A percentile compares a stretch with the other conserved stretches of the same genome.
Conservation (phyloP, 78 protist genomes). For the Corallochytrium limacisporum region DNA sequence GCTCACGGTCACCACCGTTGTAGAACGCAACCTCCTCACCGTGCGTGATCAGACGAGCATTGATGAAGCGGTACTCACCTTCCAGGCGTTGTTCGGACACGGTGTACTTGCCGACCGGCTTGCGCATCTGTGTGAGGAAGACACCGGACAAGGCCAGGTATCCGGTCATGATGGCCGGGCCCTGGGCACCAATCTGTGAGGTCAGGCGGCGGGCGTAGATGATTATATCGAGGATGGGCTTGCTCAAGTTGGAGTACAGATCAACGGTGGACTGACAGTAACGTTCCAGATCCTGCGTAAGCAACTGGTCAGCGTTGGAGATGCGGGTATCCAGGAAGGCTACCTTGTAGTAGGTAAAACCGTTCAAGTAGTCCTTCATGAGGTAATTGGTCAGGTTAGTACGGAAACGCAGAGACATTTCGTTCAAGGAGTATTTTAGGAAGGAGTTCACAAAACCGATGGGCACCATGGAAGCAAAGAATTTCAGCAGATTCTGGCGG, state of each 20-base stretch:
- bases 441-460: slow-evolving; percentile 3
- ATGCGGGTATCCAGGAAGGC: slow-evolving; percentile 14
- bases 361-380: not conserved
- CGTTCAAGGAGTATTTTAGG: not conserved
- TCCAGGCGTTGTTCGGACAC: not conserved
- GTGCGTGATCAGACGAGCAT: slow-evolving; percentile 10
- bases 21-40: slow-evolving; percentile 35
- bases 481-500: not conserved
- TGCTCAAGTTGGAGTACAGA: slow-evolving; percentile 8
- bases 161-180: not conserved
- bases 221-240: slow-evolving; percentile 12
- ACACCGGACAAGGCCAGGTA: not conserved
- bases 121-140: not conserved
- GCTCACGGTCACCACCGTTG: slow-evolving; percentile 5
- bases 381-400: slow-evolving; percentile 1
- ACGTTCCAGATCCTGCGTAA: not conserved
- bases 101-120: not conserved
- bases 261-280: slow-evolving; percentile 1
- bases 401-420: slow-evolving; percentile 10
- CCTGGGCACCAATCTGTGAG: not conserved
- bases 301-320: not conserved
- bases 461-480: slow-evolving; percentile 14
- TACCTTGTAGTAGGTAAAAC: not conserved
- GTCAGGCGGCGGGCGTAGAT: not conserved
- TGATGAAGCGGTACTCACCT: slow-evolving; percentile 15